These are phyloP conservation scores for Amoeboaphelidium occidentale DNA, from an alignment of 371 early-diverging fungal species.

Conservation along the genomic window DNA sequence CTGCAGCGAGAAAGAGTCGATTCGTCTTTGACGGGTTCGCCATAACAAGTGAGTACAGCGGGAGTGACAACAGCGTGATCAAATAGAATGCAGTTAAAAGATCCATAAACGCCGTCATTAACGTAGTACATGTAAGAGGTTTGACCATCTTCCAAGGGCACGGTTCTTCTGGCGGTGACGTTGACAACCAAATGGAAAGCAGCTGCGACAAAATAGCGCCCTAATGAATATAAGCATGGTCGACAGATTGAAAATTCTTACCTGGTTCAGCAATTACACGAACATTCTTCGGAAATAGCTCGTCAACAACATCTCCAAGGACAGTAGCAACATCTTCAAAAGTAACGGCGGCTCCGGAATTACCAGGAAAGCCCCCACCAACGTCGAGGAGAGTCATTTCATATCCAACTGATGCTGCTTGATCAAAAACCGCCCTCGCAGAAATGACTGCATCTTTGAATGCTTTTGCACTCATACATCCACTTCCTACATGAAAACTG, in stretches of 20 bases:
- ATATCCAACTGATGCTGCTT: conserved; percentile 44
- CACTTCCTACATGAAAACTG: conserved; percentile 75
- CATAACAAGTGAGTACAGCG: conserved; percentile 14
- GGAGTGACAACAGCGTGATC: conserved; percentile 69
- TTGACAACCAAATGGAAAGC: conserved; percentile 79
- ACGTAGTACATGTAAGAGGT: conserved; percentile 78
- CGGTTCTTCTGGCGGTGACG: conserved; percentile 54
- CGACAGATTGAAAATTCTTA: too few species aligned
- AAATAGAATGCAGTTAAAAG: conserved; percentile 92
- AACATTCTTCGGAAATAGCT: conserved; percentile 44
- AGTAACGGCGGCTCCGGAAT: conserved; percentile 32
- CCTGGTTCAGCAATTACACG: conserved; percentile 94
- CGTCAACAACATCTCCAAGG: conserved; percentile 48
- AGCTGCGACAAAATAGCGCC: conserved; percentile 79
- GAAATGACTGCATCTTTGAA: conserved; percentile 68
- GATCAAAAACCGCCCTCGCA: conserved; percentile 65
- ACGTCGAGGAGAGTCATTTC: conserved; percentile 62
- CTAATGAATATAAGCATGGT: too few species aligned
- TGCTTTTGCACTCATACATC: conserved; percentile 69
- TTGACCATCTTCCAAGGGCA: conserved; percentile 21
- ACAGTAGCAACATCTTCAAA: conserved; percentile 64
- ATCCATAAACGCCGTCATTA: conserved; percentile 92
- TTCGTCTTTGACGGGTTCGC: neutral
- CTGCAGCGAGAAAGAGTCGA: conserved; percentile 25
- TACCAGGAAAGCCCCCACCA: conserved; percentile 94